Evolutionary conservation across 768 basidiomycete genomes (phyloP), one percentile per base, ranked within the genome.

Genomic region (Amanita pseudoporphyria): DNA sequence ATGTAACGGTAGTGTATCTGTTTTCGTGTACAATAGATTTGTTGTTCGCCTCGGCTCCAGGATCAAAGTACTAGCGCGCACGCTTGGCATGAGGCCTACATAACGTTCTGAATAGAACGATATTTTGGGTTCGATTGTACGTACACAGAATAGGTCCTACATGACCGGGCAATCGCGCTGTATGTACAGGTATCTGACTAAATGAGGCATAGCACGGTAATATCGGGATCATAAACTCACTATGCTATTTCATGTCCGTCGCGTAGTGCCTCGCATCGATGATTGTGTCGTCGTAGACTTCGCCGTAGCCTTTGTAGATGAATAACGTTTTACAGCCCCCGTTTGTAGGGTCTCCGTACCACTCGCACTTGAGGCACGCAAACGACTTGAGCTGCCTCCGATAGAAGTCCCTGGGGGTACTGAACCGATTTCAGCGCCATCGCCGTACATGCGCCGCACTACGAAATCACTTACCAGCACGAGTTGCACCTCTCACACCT

Each of bases 401-500:
- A 13, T 26, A 22, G 45, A 22, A 5, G 47, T 3, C 10, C 45
- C 19, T 6, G 45, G 19, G 33, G 32, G 14, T 10, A 14, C 49
- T 50, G 22, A 10, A 6, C 12, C 13, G 7, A 5, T 6, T 21
- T 49, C 26, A 41, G 28, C 5, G n/a, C 26, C 18, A 9, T 22
- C 18, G 16, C 6, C 12, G 31, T 40, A 30, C 6, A 22, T 40
- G 6, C 21, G 10, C 13, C 14, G 19, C 21, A 7, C 7, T 19
- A 32, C 9, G 38, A 9, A 9, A 37, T 43, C 14, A 44, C 64
- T 30, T 58, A 76, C 75, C 69, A 58, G 64, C 57, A 53, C 64
- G 68, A 24, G 68, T 54, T 1, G 56, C 56, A 1, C 67, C 70
- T 56, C 72, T 68, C 53, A 67, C 62, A 32, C 72, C 77, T 51